phyloP scores from a whole-genome alignment of 129 eudicot genomes.

The Smallanthus sonchifolius region DNA sequence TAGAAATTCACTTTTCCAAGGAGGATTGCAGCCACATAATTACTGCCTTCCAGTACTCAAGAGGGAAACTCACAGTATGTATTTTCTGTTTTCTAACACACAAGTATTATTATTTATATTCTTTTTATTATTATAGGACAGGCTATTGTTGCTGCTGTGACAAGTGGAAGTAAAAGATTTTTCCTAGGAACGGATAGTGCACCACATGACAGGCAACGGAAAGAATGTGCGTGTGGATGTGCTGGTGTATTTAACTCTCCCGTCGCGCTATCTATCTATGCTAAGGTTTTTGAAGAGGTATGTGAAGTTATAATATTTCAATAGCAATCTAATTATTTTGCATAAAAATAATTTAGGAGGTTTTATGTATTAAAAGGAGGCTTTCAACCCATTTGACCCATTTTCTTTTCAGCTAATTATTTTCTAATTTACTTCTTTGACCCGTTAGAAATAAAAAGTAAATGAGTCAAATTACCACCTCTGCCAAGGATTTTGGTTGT shows the following conservation, averaged over 20 bases:
- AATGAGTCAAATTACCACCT: background rate
- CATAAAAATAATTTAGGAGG: background rate
- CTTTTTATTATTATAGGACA: constrained; percentile 38
- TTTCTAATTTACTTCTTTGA: too few relatives aligned
- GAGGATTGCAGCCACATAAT: constrained; percentile 94
- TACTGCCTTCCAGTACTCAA: too few relatives aligned
- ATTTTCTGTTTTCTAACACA: background rate
- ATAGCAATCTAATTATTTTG: background rate
- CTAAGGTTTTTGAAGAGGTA: constrained; percentile 95
- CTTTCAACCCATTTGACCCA: background rate
- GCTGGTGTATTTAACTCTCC: constrained; percentile 90
- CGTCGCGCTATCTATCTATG: constrained; percentile 80
- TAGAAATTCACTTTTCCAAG: constrained; percentile 91
- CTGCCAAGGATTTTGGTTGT: background rate
- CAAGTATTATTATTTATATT: background rate
- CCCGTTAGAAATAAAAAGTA: background rate
- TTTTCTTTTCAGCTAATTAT: background rate
- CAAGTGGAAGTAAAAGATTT: constrained; percentile 82
- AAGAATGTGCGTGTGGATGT: constrained; percentile 81
- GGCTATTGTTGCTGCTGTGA: constrained; percentile 84
- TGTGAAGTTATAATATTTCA: background rate
- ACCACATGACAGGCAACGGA: constrained; percentile 62
- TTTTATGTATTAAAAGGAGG: too few relatives aligned
- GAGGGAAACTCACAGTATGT: constrained; percentile 84
- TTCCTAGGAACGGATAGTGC: constrained; percentile 93